Evolutionary conservation across 2,329 filamentous ascomycete genomes (phyloP).

Genomic region (Cercospora beticola): DNA sequence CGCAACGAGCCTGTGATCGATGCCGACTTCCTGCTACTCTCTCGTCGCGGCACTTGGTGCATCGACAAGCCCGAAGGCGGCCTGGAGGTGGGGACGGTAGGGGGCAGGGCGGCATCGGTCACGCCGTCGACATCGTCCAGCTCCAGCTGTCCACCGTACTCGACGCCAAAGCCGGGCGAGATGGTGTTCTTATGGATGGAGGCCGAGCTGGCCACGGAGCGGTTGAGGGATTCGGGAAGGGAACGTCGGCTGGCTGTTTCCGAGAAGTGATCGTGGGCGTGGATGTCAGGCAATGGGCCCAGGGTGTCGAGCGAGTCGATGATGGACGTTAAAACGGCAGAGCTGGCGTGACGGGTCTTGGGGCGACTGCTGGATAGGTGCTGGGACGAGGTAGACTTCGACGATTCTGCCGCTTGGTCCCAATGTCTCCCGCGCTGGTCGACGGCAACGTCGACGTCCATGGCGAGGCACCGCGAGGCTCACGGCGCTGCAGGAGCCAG

Average conservation of each 20-base stretch:
- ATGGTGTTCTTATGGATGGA: slow-evolving; percentile 21
- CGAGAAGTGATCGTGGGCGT: slow-evolving; percentile 24
- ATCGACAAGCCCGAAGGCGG: slow-evolving; percentile 73
- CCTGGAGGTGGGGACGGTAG: slow-evolving; percentile 66
- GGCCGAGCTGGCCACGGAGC: slow-evolving; percentile 28
- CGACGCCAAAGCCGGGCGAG: slow-evolving; percentile 61
- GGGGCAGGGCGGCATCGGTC: slow-evolving; percentile 31
- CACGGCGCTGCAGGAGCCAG: background rate
- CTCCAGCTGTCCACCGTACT: slow-evolving; percentile 59
- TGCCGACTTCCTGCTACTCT: slow-evolving; percentile 6
- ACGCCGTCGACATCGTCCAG: slow-evolving; percentile 28
- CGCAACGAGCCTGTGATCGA: slow-evolving; percentile 15
- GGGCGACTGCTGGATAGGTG: slow-evolving; percentile 32
- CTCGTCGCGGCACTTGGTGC: slow-evolving; percentile 49
- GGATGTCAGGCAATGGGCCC: slow-evolving; percentile 26
- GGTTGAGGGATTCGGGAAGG: slow-evolving; percentile 26
- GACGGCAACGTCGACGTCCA: slow-evolving; percentile 16
- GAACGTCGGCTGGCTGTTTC: slow-evolving; percentile 26
- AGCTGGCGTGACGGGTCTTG: slow-evolving; percentile 52
- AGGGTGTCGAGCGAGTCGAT: slow-evolving; percentile 57
- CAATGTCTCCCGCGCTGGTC: background rate
- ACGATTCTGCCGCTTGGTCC: background rate
- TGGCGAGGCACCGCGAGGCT: background rate
- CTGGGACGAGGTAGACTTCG: slow-evolving; percentile 6
- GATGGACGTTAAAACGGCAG: slow-evolving; percentile 67